phyloP scores from a whole-genome alignment of 176 grass and related monocot genomes.

The Avena eriantha region DNA sequence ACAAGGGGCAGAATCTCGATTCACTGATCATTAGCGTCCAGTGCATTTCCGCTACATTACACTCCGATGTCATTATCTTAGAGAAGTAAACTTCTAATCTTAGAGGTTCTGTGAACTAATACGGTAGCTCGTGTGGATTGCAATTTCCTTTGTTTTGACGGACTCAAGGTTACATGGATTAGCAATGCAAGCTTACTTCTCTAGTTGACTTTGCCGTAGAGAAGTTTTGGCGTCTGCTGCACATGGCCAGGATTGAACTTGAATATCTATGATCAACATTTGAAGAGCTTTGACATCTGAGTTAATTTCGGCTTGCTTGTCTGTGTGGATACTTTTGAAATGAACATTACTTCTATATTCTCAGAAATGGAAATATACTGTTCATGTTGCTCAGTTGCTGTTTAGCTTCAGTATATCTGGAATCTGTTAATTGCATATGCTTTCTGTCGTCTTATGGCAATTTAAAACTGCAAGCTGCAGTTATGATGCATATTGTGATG shows the following conservation, averaged over 20 bases:
- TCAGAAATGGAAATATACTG: background rate
- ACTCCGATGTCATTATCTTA: background rate
- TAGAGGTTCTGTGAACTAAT: background rate
- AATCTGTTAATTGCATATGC: constrained; percentile 11
- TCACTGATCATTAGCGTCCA: background rate
- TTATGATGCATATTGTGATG: constrained; percentile 10
- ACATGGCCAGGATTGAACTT: background rate
- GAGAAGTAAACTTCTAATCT: background rate
- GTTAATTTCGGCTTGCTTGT: constrained; percentile 1
- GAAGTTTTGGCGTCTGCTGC: background rate
- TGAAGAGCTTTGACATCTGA: background rate
- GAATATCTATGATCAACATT: background rate
- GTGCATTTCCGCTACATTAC: background rate
- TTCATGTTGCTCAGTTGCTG: background rate
- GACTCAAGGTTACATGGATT: background rate
- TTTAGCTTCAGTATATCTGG: background rate
- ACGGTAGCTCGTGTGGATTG: background rate
- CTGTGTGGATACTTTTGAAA: background rate
- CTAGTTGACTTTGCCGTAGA: background rate
- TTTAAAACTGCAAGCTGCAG: background rate
- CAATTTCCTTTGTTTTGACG: background rate
- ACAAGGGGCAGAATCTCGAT: background rate
- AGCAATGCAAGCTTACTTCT: background rate
- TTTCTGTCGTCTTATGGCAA: background rate
- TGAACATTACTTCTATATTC: background rate